These are phyloP conservation scores for Colletotrichum australisinense DNA, from an alignment of 2,329 filamentous ascomycete genomes.

Conservation along the genomic window DNA sequence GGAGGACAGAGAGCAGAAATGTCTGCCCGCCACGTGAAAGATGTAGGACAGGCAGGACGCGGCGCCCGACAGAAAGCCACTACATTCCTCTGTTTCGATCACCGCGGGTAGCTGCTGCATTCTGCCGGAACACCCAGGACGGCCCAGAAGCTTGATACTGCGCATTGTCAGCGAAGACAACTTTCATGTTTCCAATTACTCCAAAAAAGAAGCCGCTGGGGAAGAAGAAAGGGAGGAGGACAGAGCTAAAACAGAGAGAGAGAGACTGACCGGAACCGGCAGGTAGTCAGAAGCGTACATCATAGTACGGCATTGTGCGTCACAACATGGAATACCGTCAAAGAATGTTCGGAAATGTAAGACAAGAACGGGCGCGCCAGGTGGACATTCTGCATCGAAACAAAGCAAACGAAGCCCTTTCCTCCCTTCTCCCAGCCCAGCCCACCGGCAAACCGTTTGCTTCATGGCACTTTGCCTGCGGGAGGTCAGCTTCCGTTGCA, in stretches of 20 bases:
- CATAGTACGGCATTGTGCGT: too few relatives aligned
- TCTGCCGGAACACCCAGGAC: background rate
- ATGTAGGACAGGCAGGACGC: background rate
- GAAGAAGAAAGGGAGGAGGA: too few relatives aligned
- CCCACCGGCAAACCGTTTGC: background rate
- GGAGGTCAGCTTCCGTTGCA: background rate
- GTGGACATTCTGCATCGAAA: background rate
- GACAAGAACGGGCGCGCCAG: too few relatives aligned
- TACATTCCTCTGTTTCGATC: background rate
- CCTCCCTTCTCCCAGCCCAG: background rate
- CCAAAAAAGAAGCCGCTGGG: too few relatives aligned
- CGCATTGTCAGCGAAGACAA: background rate
- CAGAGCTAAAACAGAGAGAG: too few relatives aligned
- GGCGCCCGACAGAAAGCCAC: background rate
- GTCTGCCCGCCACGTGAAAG: slow-evolving; percentile 6
- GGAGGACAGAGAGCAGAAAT: background rate
- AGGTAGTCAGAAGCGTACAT: too few relatives aligned
- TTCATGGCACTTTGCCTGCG: background rate
- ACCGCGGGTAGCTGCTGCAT: background rate
- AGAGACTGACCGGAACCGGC: too few relatives aligned
- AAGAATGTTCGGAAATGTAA: too few relatives aligned
- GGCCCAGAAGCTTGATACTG: background rate
- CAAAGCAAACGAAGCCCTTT: background rate
- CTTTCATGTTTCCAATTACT: too few relatives aligned
- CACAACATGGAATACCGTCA: too few relatives aligned